Percentiles rank a stretch among this genome's conserved stretches.
These are phyloP conservation scores for Cynanchum wilfordii DNA, from an alignment of 257 asterid genomes.

Conservation along the genomic window DNA sequence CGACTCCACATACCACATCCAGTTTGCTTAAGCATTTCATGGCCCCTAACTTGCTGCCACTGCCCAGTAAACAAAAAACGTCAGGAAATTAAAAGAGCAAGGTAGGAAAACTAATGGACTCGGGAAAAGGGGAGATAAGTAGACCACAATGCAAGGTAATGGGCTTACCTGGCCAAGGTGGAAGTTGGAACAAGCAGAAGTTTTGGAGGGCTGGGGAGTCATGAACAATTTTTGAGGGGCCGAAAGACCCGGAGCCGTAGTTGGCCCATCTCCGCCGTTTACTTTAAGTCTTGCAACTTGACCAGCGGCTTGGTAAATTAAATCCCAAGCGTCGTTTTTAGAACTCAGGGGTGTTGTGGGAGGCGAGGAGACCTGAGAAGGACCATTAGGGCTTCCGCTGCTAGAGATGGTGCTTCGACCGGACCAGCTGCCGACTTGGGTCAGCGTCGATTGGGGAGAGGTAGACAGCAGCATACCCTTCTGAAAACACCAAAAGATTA, in stretches of 20 bases:
- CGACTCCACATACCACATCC: slow-evolving; percentile 33
- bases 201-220: slow-evolving; percentile 14
- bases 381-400: slow-evolving; percentile 45
- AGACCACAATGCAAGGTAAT: not conserved
- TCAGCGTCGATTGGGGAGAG: slow-evolving; percentile 60
- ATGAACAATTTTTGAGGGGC: slow-evolving; percentile 23
- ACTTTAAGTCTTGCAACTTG: slow-evolving; percentile 44
- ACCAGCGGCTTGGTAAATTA: slow-evolving; percentile 52
- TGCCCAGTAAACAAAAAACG: not conserved
- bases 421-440: slow-evolving; percentile 31
- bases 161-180: slow-evolving; percentile 31
- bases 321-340: slow-evolving; percentile 36
- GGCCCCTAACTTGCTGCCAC: slow-evolving; percentile 16
- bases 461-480: slow-evolving; percentile 43
- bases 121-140: not conserved
- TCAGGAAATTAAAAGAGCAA: not conserved
- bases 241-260: slow-evolving; percentile 4
- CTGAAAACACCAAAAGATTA: slow-evolving; percentile 17
- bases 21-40: slow-evolving; percentile 30
- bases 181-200: slow-evolving; percentile 12
- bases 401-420: slow-evolving; percentile 39
- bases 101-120: not conserved
- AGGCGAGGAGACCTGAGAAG: slow-evolving; percentile 40
- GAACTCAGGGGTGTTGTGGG: slow-evolving; percentile 35
- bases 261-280: slow-evolving; percentile 25